A percentile compares a stretch with the other conserved stretches of the same genome.
phyloP scores from a whole-genome alignment of 768 basidiomycete genomes.

The Guyanaporus albipodus region DNA sequence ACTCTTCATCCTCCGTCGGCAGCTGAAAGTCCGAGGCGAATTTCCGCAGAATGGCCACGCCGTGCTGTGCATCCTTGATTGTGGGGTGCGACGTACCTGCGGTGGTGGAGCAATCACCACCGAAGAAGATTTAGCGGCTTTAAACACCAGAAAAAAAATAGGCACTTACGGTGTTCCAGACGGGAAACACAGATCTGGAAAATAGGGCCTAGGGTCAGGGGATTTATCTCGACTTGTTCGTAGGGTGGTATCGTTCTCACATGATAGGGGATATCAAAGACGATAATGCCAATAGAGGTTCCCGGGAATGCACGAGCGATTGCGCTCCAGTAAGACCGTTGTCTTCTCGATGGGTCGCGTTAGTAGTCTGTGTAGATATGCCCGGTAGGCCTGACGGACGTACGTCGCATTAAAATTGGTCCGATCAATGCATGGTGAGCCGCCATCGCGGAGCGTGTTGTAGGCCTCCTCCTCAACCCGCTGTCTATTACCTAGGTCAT shows the following conservation, averaged over 20 bases:
- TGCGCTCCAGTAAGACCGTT: constrained; percentile 69
- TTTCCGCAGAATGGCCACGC: constrained; percentile 55
- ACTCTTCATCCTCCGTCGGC: constrained; percentile 59
- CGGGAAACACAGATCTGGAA: constrained; percentile 59
- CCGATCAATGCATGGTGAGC: constrained; percentile 75
- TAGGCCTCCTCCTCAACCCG: constrained; percentile 61
- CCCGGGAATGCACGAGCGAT: constrained; percentile 66
- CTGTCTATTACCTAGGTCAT: constrained; percentile 67
- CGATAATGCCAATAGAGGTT: constrained; percentile 65
- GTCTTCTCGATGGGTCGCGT: constrained; percentile 40
- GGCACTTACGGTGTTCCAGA: constrained; percentile 52
- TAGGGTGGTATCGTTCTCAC: constrained; percentile 37
- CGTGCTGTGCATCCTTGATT: constrained; percentile 58
- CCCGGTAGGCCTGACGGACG: constrained; percentile 22
- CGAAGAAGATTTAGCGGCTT: constrained; percentile 9
- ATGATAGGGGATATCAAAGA: constrained; percentile 74
- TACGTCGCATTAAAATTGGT: constrained; percentile 71
- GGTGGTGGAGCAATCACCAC: constrained; percentile 7
- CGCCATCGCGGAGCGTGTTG: constrained; percentile 47
- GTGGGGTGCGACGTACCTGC: constrained; percentile 75
- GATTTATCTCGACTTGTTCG: constrained; percentile 2
- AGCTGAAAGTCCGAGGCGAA: constrained; percentile 59
- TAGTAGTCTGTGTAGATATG: background rate
- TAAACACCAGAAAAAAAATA: constrained; percentile 3
- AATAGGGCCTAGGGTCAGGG: constrained; percentile 14